Evolutionary conservation across 2,329 filamentous ascomycete species (phyloP), one percentile per base, ranked within the genome.

Genomic region (Hyphodiscus sp.): DNA sequence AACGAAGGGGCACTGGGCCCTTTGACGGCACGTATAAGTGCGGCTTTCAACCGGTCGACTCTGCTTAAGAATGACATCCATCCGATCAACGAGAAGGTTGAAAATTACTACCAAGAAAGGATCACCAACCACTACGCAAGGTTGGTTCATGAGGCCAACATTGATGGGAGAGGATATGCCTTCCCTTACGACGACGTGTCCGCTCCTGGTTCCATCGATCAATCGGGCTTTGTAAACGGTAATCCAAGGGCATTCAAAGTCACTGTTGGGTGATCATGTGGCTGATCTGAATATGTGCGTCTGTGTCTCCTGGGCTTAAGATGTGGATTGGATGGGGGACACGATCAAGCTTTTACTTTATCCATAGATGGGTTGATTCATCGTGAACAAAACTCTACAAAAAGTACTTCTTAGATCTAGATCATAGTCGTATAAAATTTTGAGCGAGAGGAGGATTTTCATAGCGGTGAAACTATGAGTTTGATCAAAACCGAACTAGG

Each of bases 181-280:
- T 87, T 86, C 63, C 74, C 83, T 0, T 87, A 85, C 59, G 84
- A 87, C 61, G 83, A 87, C 64, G 83, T 87, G n/a, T 79, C 81
- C 52, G 78, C 81, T 0, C 71, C 75, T 57, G 79, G 75, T 15
- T 78, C 75, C 18, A 69, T 68, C 4, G 82, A 87, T 65, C 81
- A 85, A 69, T 81, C 80, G 20, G 84, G 84, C 1, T 80, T 78
- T 58, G 75, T 87, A n/a, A 80, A 74, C 56, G 58, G 58, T 15
- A 48, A 44, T 41, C 61, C 61, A 13, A 58, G 55, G 19, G 20
- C 45, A 4, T 61, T 63, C 16, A 41, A 50, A 15, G 57, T 63
- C 9, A 51, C 47, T 2, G 51, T 63, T 48, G 56, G 56, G 20
- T 50, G 23, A 46, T 13, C 4, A 38, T n/a, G 11, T 10, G 33